These are phyloP conservation scores for Xylariaceae sp. DNA, from an alignment of 2,329 filamentous ascomycete genomes.

Conservation along the genomic window DNA sequence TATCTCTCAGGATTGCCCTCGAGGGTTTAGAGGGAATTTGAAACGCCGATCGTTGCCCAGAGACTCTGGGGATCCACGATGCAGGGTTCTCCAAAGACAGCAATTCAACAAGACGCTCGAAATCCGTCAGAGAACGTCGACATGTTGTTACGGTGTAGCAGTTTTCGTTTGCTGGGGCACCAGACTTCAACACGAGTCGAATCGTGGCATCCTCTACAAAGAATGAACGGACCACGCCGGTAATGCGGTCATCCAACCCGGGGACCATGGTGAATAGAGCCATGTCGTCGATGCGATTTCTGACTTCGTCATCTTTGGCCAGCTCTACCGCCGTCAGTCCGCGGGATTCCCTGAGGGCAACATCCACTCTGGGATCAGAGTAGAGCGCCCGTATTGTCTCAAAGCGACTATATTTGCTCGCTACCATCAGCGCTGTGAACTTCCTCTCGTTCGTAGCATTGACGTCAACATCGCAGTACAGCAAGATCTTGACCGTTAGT, in stretches of 20 bases:
- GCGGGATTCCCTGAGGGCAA: slow-evolving; percentile 75
- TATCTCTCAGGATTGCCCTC: slow-evolving; percentile 76
- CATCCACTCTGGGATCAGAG: slow-evolving; percentile 78
- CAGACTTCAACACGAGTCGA: slow-evolving; percentile 88
- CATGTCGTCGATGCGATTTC: slow-evolving; percentile 93
- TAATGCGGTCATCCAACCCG: slow-evolving; percentile 73
- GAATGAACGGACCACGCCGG: slow-evolving; percentile 88
- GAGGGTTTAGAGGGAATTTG: slow-evolving; percentile 91
- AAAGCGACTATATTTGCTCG: slow-evolving; percentile 93
- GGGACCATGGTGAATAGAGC: slow-evolving; percentile 72
- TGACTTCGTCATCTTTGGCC: slow-evolving; percentile 94
- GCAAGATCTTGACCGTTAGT: slow-evolving; percentile 68
- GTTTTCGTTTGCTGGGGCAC: slow-evolving; percentile 72
- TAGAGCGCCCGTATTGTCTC: slow-evolving; percentile 90
- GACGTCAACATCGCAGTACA: slow-evolving; percentile 86
- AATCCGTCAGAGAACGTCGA: slow-evolving; percentile 79
- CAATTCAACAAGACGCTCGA: slow-evolving; percentile 81
- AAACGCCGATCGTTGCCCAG: slow-evolving; percentile 77
- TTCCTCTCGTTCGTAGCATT: slow-evolving; percentile 93
- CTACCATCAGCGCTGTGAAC: slow-evolving; percentile 95
- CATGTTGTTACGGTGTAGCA: slow-evolving; percentile 94
- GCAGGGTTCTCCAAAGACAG: slow-evolving; percentile 86
- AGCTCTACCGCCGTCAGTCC: slow-evolving; percentile 92
- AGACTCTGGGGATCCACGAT: slow-evolving; percentile 83
- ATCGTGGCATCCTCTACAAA: slow-evolving; percentile 96